Base-by-base conservation (phyloP, 106 monocot species). In the Dendrobium chrysotoxum region DNA sequence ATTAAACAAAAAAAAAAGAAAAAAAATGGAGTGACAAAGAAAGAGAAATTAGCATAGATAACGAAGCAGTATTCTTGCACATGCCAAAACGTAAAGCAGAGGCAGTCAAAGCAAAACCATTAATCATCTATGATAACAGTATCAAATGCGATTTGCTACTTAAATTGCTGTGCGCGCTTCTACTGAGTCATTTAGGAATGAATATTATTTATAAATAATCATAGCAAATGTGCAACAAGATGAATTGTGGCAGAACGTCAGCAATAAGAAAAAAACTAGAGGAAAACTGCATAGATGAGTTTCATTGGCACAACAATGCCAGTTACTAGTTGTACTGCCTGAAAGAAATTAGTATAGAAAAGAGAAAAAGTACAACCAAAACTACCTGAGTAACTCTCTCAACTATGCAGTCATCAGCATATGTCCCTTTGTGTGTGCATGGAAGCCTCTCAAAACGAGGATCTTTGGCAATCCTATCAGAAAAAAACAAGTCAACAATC, bases 341-440 rank as follows among this genome's bases (percentile, higher is more conserved):
- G 20, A 23, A n/a, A 61, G n/a, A 21, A 23, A 7, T 61, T 20
- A 61, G 4, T 61, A 61, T 61, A 61, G 61, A 61, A 57, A 57
- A 57, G 57, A 15, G 13, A 15, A 50, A 23, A 61, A 61, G n/a
- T 4, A 4, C n/a, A 23, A 23, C 61, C 0, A 30, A 68, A 35
- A 54, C 73, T 86, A 96, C 96, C 96, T 92, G 90, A 85, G 93
- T 96, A 65, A 94, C 92, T 81, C 95, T 92, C 4, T 98, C 95
- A 65, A 95, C 92, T 78, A 98, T 98, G 85, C 95, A 98, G 84
- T 98, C 98, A 91, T 98, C 98, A 82, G 98, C 98, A 85, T 98
- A 95, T 80, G 98, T 98, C 86, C 98, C 98, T 82, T 92, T 98
- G 77, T 98, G 98, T 41, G 87, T 90, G 85, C 98, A 98, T 72